These are phyloP conservation scores for Leptographium radiaticola DNA, from an alignment of 2,329 filamentous ascomycete species.

Conservation along the genomic window DNA sequence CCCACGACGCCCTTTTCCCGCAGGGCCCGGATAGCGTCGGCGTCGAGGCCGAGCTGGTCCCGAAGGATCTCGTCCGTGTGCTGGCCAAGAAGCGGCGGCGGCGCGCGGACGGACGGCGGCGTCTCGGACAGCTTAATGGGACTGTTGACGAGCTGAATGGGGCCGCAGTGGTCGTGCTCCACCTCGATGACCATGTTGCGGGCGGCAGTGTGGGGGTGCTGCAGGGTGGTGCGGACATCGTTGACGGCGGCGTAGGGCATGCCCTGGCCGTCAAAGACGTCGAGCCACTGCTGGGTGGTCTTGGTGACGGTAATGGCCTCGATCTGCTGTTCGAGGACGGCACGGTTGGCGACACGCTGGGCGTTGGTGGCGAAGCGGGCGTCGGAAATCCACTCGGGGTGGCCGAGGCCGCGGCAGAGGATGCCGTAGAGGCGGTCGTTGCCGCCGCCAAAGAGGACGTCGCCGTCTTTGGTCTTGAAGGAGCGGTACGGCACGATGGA, in stretches of 20 bases:
- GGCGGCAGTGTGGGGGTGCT: slow-evolving; percentile 73
- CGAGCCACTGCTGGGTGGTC: slow-evolving; percentile 81
- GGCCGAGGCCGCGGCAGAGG: slow-evolving; percentile 45
- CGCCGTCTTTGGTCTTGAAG: slow-evolving; percentile 61
- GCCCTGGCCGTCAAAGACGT: slow-evolving; percentile 75
- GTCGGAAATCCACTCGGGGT: slow-evolving; percentile 47
- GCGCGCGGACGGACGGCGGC: slow-evolving; percentile 58
- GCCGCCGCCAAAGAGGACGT: slow-evolving; percentile 57
- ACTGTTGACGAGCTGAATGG: slow-evolving; percentile 82
- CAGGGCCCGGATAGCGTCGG: slow-evolving; percentile 46
- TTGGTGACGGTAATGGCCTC: slow-evolving; percentile 60
- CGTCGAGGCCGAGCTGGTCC: slow-evolving; percentile 47
- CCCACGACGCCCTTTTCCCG: slow-evolving; percentile 54
- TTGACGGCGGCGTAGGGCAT: slow-evolving; percentile 92
- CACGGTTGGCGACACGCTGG: slow-evolving; percentile 55
- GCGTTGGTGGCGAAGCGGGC: slow-evolving; percentile 48
- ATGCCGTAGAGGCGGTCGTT: slow-evolving; percentile 58
- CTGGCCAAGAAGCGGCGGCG: slow-evolving; percentile 76
- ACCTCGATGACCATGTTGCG: slow-evolving; percentile 84
- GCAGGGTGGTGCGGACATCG: slow-evolving; percentile 73
- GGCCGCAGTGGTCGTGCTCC: slow-evolving; percentile 70
- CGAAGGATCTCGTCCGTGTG: slow-evolving; percentile 69
- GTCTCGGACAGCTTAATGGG: slow-evolving; percentile 89
- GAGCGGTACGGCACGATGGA: slow-evolving; percentile 93
- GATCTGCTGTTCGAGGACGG: slow-evolving; percentile 64